phyloP scores from a whole-genome alignment of 1,284 basidiomycete species.

The Ustilago bromivora region DNA sequence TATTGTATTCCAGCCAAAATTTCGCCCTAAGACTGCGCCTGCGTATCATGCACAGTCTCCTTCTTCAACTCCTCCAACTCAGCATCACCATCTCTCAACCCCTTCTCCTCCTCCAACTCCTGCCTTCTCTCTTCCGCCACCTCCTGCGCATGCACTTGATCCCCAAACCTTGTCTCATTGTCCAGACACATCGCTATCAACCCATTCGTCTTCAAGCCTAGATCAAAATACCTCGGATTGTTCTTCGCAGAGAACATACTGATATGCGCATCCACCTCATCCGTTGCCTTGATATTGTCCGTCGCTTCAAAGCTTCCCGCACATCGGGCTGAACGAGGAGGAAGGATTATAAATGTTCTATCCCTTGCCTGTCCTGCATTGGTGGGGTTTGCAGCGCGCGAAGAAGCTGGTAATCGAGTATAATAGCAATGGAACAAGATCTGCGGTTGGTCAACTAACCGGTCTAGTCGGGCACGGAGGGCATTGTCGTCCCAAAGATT shows the following conservation, averaged over 20 bases:
- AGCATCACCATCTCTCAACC: constrained; percentile 39
- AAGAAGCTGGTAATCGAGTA: constrained; percentile 50
- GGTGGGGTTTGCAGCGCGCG: constrained; percentile 29
- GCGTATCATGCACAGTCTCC: constrained; percentile 11
- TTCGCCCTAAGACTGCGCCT: background rate
- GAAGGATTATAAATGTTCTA: constrained; percentile 65
- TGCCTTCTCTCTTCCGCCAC: constrained; percentile 9
- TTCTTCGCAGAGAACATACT: constrained; percentile 85
- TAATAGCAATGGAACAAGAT: constrained; percentile 72
- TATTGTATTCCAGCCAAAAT: background rate
- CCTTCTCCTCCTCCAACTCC: constrained; percentile 30
- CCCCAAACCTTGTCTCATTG: constrained; percentile 44
- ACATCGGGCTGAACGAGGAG: constrained; percentile 29
- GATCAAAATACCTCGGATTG: constrained; percentile 90
- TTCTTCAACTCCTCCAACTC: constrained; percentile 36
- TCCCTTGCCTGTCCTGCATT: constrained; percentile 15
- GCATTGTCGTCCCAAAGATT: constrained; percentile 84
- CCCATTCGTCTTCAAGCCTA: constrained; percentile 73
- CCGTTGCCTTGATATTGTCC: constrained; percentile 71
- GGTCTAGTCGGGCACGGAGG: constrained; percentile 74
- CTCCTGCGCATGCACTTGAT: constrained; percentile 38
- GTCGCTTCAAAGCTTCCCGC: constrained; percentile 52
- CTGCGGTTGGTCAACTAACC: constrained; percentile 38
- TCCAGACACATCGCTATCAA: constrained; percentile 45
- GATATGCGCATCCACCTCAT: constrained; percentile 88